Conservation (phyloP, 192 early-diverging fungal species). For the Coemansia sp. region DNA sequence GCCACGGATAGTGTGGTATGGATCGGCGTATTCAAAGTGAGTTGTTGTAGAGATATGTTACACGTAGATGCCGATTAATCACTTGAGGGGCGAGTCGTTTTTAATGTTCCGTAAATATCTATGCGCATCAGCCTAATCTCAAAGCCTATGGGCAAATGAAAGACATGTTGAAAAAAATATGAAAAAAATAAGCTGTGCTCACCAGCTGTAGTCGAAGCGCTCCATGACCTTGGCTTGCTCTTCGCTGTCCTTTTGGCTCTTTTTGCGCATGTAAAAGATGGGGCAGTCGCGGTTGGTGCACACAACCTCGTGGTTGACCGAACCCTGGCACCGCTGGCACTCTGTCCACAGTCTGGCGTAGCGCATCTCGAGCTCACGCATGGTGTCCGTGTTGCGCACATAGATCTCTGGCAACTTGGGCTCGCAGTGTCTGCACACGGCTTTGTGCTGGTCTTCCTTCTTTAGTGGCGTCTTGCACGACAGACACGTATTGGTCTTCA, state of each 20-base stretch:
- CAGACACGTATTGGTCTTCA: conserved; percentile 89
- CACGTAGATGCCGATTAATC: not conserved
- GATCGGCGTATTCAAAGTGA: not conserved
- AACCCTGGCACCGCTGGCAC: conserved; percentile 96
- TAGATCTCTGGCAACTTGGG: conserved; percentile 78
- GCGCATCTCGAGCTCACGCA: conserved; percentile 74
- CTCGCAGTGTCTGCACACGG: conserved; percentile 83
- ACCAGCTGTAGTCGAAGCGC: conserved; percentile 75
- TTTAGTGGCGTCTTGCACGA: conserved; percentile 88
- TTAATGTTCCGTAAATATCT: not conserved
- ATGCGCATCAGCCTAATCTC: not conserved
- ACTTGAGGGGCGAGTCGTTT: not conserved
- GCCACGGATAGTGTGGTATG: conserved; percentile 3
- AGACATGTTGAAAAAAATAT: not conserved
- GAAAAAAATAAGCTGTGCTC: not conserved
- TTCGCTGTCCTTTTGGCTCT: conserved; percentile 90
- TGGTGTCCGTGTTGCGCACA: conserved; percentile 67
- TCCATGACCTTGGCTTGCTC: conserved; percentile 73
- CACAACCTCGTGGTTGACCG: conserved; percentile 91
- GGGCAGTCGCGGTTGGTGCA: conserved; percentile 97
- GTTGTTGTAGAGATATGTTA: not conserved
- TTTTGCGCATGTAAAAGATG: conserved; percentile 99
- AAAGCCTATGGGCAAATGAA: conserved; percentile 11
- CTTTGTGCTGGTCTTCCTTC: conserved; percentile 63
- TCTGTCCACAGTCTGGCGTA: conserved; percentile 96